Evolutionary conservation across 2,329 filamentous ascomycete species (phyloP).

Genomic region (Paraphoma sp.): DNA sequence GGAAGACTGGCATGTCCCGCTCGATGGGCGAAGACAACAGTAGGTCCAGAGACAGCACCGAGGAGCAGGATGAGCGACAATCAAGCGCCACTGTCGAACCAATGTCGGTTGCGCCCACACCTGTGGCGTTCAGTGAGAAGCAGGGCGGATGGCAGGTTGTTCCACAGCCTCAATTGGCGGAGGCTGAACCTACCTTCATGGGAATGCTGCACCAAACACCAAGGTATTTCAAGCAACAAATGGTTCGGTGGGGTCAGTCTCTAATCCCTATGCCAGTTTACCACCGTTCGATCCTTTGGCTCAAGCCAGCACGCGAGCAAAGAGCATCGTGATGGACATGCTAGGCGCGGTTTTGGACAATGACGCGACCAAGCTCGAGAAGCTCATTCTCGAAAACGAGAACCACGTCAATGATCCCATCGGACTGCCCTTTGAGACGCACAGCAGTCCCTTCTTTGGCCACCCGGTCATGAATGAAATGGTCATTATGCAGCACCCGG

Average conservation of each 20-base stretch:
- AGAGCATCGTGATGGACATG: constrained; percentile 33
- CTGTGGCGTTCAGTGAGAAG: constrained; percentile 2
- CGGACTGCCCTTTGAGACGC: constrained; percentile 35
- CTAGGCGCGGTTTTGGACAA: constrained; percentile 32
- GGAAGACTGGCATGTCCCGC: background rate
- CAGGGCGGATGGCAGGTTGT: constrained; percentile 15
- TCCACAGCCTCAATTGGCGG: background rate
- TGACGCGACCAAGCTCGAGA: constrained; percentile 33
- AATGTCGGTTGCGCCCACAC: background rate
- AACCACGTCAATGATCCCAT: constrained; percentile 38
- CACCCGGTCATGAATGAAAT: constrained; percentile 34
- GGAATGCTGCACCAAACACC: constrained; percentile 12
- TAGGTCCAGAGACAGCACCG: constrained; percentile 1
- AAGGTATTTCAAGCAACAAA: constrained; percentile 1
- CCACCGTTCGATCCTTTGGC: constrained; percentile 20
- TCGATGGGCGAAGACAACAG: constrained; percentile 2
- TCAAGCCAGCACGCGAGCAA: constrained; percentile 14
- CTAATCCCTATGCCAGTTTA: constrained; percentile 14
- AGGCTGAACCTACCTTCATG: constrained; percentile 15
- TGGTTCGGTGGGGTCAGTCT: background rate
- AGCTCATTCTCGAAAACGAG: constrained; percentile 28
- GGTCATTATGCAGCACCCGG: constrained; percentile 38
- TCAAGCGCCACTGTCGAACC: constrained; percentile 9
- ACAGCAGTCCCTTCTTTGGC: constrained; percentile 28
- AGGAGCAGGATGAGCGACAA: constrained; percentile 10